These are phyloP conservation scores for Pseudocercospora fijiensis DNA, from an alignment of 2,329 filamentous ascomycete genomes.

Conservation along the genomic window DNA sequence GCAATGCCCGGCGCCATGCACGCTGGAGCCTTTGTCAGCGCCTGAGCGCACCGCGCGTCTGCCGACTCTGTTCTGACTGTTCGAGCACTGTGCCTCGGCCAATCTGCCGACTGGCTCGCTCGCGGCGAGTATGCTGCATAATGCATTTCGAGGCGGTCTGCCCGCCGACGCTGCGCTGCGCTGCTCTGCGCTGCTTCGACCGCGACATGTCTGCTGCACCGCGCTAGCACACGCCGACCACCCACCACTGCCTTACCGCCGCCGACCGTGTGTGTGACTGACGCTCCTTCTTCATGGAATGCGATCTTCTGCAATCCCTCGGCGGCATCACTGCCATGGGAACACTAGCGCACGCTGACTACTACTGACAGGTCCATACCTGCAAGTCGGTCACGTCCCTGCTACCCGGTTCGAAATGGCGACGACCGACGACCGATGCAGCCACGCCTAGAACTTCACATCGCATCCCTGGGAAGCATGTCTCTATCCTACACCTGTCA, in stretches of 20 bases:
- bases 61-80: too few relatives aligned
- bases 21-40: constrained; percentile 2
- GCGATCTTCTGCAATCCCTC: constrained; percentile 11
- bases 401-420: constrained; percentile 30
- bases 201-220: constrained; percentile 7
- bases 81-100: constrained; percentile 1
- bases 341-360: constrained; percentile 30
- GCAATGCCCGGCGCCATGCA: not conserved
- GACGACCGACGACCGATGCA: constrained; percentile 30
- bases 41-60: too few relatives aligned
- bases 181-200: too few relatives aligned
- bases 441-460: constrained; percentile 35
- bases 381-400: constrained; percentile 26
- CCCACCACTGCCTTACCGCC: constrained; percentile 13
- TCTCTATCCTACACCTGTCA: constrained; percentile 25
- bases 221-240: constrained; percentile 24
- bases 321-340: constrained; percentile 19
- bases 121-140: not conserved
- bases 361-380: constrained; percentile 30
- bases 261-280: constrained; percentile 15
- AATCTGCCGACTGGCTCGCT: constrained; percentile 14
- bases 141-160: constrained; percentile 4
- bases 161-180: constrained; percentile 1
- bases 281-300: constrained; percentile 18
- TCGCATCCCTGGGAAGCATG: constrained; percentile 23